Evolutionary conservation across 139 green algal species (phyloP).

Genomic region (Coelastrella sp.): DNA sequence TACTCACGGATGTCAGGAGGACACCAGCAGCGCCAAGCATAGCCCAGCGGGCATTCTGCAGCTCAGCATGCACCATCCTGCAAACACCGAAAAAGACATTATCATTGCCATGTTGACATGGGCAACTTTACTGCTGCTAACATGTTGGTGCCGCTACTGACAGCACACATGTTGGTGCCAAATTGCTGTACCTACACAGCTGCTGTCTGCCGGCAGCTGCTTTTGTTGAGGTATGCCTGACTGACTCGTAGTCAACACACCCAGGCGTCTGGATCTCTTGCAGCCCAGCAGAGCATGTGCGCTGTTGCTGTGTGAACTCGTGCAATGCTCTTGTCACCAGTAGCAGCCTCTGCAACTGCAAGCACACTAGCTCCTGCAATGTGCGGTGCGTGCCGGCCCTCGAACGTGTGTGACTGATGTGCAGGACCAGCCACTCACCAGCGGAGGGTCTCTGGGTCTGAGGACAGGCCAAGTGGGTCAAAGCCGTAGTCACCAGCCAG

Average conservation of each 20-base stretch:
- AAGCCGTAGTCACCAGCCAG: conserved; percentile 72
- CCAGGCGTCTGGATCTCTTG: too few relatives aligned
- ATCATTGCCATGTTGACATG: not conserved
- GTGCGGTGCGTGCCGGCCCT: too few relatives aligned
- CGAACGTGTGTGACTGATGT: too few relatives aligned
- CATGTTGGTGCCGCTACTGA: not conserved
- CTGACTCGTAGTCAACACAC: not conserved
- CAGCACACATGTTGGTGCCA: not conserved
- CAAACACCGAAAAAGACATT: not conserved
- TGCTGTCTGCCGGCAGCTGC: not conserved
- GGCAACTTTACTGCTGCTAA: not conserved
- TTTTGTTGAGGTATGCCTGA: not conserved
- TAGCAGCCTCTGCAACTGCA: not conserved
- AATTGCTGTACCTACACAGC: not conserved
- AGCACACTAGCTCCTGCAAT: not conserved
- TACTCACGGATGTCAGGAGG: conserved; percentile 62
- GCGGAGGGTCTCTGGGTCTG: conserved; percentile 23
- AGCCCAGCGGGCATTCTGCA: conserved; percentile 68
- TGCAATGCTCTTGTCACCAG: not conserved
- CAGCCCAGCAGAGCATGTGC: too few relatives aligned
- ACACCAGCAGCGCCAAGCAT: conserved; percentile 78
- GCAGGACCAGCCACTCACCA: conserved; percentile 11
- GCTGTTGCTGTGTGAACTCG: not conserved
- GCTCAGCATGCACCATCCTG: conserved; percentile 69
- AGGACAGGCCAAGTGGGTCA: conserved; percentile 89